These are phyloP conservation scores for Oxyria digyna DNA, from an alignment of 148 eudicot species.

Conservation along the genomic window DNA sequence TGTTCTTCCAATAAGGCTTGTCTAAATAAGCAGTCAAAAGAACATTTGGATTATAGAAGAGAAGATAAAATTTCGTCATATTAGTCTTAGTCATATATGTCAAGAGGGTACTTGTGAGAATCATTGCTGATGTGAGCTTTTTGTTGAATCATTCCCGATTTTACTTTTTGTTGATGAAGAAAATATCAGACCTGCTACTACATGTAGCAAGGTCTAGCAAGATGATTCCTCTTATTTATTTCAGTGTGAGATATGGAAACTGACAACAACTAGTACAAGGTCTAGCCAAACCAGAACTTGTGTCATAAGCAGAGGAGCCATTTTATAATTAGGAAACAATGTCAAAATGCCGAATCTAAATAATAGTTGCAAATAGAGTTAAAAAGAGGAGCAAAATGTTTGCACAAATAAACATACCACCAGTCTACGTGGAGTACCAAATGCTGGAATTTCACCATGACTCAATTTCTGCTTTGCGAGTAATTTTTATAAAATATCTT, in stretches of 20 bases:
- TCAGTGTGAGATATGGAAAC: not conserved
- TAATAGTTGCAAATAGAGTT: not conserved
- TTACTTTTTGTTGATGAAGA: too few relatives aligned
- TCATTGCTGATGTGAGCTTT: too few relatives aligned
- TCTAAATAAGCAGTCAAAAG: too few relatives aligned
- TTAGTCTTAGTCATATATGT: too few relatives aligned
- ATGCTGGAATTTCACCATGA: constrained; percentile 66
- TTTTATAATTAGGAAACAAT: not conserved
- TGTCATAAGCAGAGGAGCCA: not conserved
- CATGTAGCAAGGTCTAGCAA: not conserved
- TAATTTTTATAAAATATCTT: constrained; percentile 50
- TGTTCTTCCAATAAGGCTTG: too few relatives aligned
- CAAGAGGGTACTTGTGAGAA: too few relatives aligned
- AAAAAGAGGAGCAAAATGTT: constrained; percentile 4
- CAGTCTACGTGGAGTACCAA: constrained; percentile 89
- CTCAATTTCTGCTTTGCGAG: constrained; percentile 67
- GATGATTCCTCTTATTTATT: not conserved
- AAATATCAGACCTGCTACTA: not conserved
- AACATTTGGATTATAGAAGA: too few relatives aligned
- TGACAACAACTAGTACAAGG: not conserved
- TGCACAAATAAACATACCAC: constrained; percentile 45
- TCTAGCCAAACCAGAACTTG: not conserved
- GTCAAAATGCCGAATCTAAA: not conserved
- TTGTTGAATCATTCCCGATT: too few relatives aligned
- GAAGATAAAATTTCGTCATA: too few relatives aligned